These are phyloP conservation scores for Hypoxylon sp. DNA, from an alignment of 2,329 filamentous ascomycete genomes.

Conservation along the genomic window DNA sequence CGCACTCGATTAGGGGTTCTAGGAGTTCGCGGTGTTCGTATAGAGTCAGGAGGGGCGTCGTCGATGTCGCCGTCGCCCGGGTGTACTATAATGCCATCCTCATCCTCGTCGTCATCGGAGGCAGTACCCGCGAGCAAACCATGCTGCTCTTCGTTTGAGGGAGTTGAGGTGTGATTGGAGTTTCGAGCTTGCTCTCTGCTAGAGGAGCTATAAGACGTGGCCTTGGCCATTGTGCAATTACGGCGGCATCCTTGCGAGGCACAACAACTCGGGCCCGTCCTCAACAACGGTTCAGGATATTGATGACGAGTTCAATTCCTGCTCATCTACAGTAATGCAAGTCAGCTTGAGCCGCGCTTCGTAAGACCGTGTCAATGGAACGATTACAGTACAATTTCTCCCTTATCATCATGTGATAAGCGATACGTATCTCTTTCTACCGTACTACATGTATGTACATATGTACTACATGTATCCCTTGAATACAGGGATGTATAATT, in stretches of 20 bases:
- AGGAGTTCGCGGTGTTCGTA: slow-evolving; percentile 57
- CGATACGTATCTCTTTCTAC: slow-evolving; percentile 25
- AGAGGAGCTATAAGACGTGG: slow-evolving; percentile 55
- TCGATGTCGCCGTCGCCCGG: slow-evolving; percentile 39
- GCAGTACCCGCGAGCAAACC: slow-evolving; percentile 54
- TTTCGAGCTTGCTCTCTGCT: slow-evolving; percentile 47
- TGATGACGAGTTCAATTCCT: slow-evolving; percentile 24
- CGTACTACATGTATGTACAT: too few species aligned
- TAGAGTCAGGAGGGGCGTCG: slow-evolving; percentile 34
- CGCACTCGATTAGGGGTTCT: slow-evolving; percentile 77
- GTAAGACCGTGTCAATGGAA: slow-evolving; percentile 24
- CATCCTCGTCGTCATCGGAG: slow-evolving; percentile 49
- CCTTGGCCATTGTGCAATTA: slow-evolving; percentile 62
- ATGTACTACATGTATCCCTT: too few species aligned
- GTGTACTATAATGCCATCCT: slow-evolving; percentile 50
- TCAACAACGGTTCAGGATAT: slow-evolving; percentile 29
- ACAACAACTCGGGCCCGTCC: slow-evolving; percentile 26
- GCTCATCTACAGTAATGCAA: slow-evolving; percentile 3
- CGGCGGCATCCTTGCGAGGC: slow-evolving; percentile 57
- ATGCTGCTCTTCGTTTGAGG: slow-evolving; percentile 57
- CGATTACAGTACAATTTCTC: slow-evolving; percentile 33
- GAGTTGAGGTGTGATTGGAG: slow-evolving; percentile 46
- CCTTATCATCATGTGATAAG: slow-evolving; percentile 47
- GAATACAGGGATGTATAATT: slow-evolving; percentile 27
- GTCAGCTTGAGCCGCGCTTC: slow-evolving; percentile 32